Conservation (phyloP, 2,329 filamentous ascomycete species). For the Aureobasidium sp. region DNA sequence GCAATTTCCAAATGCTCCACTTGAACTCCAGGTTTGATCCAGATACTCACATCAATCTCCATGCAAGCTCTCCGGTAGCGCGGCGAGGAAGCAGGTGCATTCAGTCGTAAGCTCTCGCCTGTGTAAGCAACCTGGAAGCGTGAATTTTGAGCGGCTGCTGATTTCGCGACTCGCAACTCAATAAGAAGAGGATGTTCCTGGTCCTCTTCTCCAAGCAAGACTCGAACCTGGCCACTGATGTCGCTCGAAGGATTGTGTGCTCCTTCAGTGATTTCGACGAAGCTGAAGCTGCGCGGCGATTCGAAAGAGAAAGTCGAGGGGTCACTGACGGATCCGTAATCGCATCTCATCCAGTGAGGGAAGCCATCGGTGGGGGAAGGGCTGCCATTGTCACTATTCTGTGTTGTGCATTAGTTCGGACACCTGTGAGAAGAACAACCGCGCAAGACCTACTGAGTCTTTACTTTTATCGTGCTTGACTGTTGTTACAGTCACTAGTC, state of each 20-base stretch:
- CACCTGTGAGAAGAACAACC: background rate
- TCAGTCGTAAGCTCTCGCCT: slow-evolving; percentile 18
- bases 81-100: slow-evolving; percentile 17
- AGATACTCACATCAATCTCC: slow-evolving; percentile 32
- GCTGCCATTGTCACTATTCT: background rate
- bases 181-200: slow-evolving; percentile 32
- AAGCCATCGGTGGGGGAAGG: background rate
- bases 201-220: slow-evolving; percentile 28
- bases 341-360: background rate
- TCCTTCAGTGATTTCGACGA: slow-evolving; percentile 23
- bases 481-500: background rate
- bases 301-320: background rate
- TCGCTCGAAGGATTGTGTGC: slow-evolving; percentile 19
- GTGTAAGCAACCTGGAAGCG: slow-evolving; percentile 26
- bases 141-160: slow-evolving; percentile 26
- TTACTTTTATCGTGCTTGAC: background rate
- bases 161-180: slow-evolving; percentile 32
- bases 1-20: slow-evolving; percentile 30
- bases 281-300: background rate
- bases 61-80: slow-evolving; percentile 27
- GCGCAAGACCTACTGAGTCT: background rate
- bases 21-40: slow-evolving; percentile 28
- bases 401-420: background rate
- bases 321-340: background rate
- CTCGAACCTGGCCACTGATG: slow-evolving; percentile 33